Evolutionary conservation across 2,329 filamentous ascomycete species (phyloP), one percentile per base, ranked within the genome.

Genomic region (Aspergillus uvarum): DNA sequence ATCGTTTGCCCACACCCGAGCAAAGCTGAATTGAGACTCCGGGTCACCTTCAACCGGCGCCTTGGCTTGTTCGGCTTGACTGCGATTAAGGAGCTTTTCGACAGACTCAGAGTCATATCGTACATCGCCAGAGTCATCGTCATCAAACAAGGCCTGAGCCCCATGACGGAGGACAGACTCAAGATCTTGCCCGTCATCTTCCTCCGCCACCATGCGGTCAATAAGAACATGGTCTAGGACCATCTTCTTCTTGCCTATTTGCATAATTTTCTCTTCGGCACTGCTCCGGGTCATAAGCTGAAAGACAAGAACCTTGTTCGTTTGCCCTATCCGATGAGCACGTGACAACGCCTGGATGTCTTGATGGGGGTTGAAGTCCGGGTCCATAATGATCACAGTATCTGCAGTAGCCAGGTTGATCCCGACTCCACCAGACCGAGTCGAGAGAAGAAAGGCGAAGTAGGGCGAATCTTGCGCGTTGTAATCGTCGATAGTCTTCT

Each of bases 321-420:
- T 92, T 76, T 99, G 96, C 0, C 96, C 96, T 64, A 99, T 98
- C 26, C 95, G 89, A 76, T 99, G 95, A 19, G 94, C 95, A 65
- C 96, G 88, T 31, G 94, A 96, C 31, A 99, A 83, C 0, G 95
- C 95, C 74, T 99, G 95, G 47, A 99, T 90, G 70, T 99, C 96
- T 76, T 99, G 95, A 71, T 99, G 95, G 0, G 95, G 95, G 63
- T 99, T 99, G 81, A 96, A 98, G 72, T 99, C 95, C 0, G 92
- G 92, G 68, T 99, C 93, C 66, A 98, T 87, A 65, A 99, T 97
- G 65, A 99, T 97, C 62, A 99, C 96, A 0, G 95, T 99, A 71
- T 99, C 95, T 2, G 95, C 95, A 7, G 93, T 96, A 0, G 95
- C 95, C 58, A 99, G 83, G 72, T 99, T 99, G 80, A 99, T 99